Evolutionary conservation across 1,139 yeast species (phyloP).

Genomic region (Blastobotrys aristatus): DNA sequence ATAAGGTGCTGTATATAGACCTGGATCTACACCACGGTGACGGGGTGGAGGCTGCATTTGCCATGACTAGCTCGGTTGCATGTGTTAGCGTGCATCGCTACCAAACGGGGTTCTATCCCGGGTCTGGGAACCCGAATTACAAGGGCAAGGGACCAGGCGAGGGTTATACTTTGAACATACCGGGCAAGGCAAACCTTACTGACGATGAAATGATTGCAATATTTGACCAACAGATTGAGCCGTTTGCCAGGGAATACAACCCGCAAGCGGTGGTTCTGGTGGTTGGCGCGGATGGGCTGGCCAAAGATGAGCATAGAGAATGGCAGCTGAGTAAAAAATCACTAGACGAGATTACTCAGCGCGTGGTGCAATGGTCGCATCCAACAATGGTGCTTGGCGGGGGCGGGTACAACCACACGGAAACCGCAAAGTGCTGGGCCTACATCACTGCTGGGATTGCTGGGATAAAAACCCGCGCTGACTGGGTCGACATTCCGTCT

Average conservation of each 20-base stretch:
- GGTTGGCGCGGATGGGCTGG: slow-evolving; percentile 69
- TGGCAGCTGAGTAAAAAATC: slow-evolving; percentile 66
- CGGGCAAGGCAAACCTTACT: slow-evolving; percentile 51
- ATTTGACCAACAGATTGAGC: slow-evolving; percentile 41
- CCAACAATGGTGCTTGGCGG: slow-evolving; percentile 61
- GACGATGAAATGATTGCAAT: slow-evolving; percentile 43
- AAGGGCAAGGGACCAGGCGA: slow-evolving; percentile 39
- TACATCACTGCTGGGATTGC: slow-evolving; percentile 45
- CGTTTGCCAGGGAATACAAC: slow-evolving; percentile 37
- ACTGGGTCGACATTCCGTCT: slow-evolving; percentile 46
- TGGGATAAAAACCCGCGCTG: slow-evolving; percentile 5
- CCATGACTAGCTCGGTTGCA: slow-evolving; percentile 49
- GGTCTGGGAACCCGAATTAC: slow-evolving; percentile 49
- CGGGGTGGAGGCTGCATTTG: slow-evolving; percentile 68
- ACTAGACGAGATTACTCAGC: slow-evolving; percentile 38
- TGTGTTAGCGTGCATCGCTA: slow-evolving; percentile 62
- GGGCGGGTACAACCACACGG: slow-evolving; percentile 66
- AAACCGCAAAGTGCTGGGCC: slow-evolving; percentile 63
- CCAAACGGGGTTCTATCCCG: slow-evolving; percentile 69
- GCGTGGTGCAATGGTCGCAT: slow-evolving; percentile 33
- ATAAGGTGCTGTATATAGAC: slow-evolving; percentile 59
- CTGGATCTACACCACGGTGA: slow-evolving; percentile 77
- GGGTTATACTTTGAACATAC: slow-evolving; percentile 47
- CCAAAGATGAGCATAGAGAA: slow-evolving; percentile 52
- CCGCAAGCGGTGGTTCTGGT: slow-evolving; percentile 60